Evolutionary conservation across 2,329 filamentous ascomycete species (phyloP).

Genomic region (Arthrobotrys sinensis): DNA sequence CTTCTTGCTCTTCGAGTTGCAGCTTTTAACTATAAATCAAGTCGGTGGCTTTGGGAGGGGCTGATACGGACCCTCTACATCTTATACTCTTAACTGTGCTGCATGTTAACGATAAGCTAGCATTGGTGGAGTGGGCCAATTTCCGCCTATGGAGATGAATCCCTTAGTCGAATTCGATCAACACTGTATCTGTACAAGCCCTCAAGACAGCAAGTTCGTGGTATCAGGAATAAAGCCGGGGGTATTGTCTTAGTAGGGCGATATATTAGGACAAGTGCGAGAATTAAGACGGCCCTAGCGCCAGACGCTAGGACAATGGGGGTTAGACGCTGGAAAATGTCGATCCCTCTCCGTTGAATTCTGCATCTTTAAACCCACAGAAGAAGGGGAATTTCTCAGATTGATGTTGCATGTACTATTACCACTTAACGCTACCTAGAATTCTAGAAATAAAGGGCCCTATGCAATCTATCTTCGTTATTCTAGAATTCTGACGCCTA

Average conservation of each 20-base stretch:
- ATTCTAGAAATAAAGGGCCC: too few species aligned
- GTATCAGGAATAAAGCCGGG: slow-evolving; percentile 23
- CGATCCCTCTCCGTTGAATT: slow-evolving; percentile 45
- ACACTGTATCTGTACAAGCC: background rate
- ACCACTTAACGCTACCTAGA: too few species aligned
- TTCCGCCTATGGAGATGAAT: background rate
- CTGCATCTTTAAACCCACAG: slow-evolving; percentile 20
- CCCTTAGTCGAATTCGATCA: slow-evolving; percentile 9
- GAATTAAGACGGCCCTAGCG: slow-evolving; percentile 3
- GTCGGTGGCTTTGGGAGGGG: background rate
- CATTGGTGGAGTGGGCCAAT: background rate
- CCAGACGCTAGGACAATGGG: slow-evolving; percentile 15
- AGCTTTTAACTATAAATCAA: background rate
- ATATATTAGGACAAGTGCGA: slow-evolving; percentile 17
- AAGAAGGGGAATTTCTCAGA: background rate
- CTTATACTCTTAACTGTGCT: slow-evolving; percentile 27
- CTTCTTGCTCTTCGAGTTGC: background rate
- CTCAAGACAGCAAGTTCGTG: slow-evolving; percentile 24
- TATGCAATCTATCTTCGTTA: too few species aligned
- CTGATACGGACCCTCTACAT: slow-evolving; percentile 4
- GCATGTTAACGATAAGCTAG: slow-evolving; percentile 17
- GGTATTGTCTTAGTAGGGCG: background rate
- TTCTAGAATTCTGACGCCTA: too few species aligned
- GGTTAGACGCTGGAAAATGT: slow-evolving; percentile 19
- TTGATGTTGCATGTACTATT: background rate